Conservation (phyloP, 345 rosid genomes). For the Durio zibethinus region DNA sequence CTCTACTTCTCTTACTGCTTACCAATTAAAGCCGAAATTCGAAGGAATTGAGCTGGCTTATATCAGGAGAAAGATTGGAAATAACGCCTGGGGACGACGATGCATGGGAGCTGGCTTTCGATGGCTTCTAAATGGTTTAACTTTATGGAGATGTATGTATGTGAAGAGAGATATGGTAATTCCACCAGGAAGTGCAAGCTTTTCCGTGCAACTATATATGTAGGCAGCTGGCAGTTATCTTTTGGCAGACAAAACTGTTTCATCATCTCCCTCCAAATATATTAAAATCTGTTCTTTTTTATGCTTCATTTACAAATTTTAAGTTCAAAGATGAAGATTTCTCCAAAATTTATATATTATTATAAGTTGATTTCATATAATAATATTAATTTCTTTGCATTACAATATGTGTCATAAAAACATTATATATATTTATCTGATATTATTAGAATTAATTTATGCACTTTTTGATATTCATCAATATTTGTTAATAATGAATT, state of each 20-base stretch:
- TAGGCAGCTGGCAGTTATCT: too few species aligned
- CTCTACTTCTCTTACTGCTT: background rate
- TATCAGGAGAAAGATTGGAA: background rate
- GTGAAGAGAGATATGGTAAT: background rate
- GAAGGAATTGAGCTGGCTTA: background rate
- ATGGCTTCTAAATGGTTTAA: background rate
- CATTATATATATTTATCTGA: too few species aligned
- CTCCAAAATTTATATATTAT: too few species aligned
- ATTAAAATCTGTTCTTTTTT: background rate
- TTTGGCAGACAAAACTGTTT: too few species aligned
- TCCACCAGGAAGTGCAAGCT: background rate
- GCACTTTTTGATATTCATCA: too few species aligned
- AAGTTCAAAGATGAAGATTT: too few species aligned
- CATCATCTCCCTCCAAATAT: background rate
- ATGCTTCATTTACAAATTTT: too few species aligned
- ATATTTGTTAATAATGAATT: too few species aligned
- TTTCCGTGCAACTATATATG: background rate
- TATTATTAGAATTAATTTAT: too few species aligned
- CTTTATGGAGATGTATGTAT: background rate
- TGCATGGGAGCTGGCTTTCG: conserved; percentile 5
- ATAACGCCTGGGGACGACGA: background rate
- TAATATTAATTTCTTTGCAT: too few species aligned
- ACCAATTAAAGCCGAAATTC: background rate
- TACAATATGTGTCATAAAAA: too few species aligned
- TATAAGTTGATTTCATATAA: too few species aligned